These are phyloP conservation scores for Macrocybe gigantea DNA, from an alignment of 768 basidiomycete species.

Conservation along the genomic window DNA sequence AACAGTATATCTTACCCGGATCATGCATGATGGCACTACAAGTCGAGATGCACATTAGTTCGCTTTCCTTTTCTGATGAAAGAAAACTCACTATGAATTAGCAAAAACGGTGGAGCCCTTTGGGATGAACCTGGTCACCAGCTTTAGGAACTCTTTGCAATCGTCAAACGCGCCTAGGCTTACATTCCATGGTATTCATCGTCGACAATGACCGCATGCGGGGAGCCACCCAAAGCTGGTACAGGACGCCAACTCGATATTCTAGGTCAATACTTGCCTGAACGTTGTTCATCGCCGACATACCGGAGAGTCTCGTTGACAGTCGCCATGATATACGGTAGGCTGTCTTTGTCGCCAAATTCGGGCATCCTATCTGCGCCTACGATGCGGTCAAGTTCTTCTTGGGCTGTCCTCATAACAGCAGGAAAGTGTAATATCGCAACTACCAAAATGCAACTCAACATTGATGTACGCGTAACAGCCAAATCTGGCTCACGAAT, in stretches of 20 bases:
- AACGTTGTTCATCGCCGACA: constrained; percentile 13
- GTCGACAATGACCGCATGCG: constrained; percentile 14
- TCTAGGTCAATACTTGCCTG: constrained; percentile 9
- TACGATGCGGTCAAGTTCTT: constrained; percentile 23
- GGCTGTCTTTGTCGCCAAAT: constrained; percentile 12
- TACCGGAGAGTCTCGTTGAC: constrained; percentile 18
- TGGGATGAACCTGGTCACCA: constrained; percentile 8
- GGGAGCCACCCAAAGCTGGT: not conserved
- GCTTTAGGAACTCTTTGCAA: constrained; percentile 23
- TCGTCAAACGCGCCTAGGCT: constrained; percentile 7
- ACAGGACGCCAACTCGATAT: constrained; percentile 15
- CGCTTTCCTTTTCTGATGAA: constrained; percentile 2
- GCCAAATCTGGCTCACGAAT: constrained; percentile 19
- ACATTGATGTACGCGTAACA: not conserved
- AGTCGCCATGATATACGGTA: constrained; percentile 19
- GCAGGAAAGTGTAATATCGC: constrained; percentile 33
- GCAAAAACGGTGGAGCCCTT: constrained; percentile 11
- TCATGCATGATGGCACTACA: constrained; percentile 27
- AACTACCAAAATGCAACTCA: constrained; percentile 12
- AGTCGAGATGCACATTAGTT: not conserved
- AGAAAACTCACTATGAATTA: constrained; percentile 12
- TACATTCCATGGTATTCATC: constrained; percentile 22
- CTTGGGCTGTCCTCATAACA: constrained; percentile 24
- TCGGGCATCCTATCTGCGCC: constrained; percentile 19
- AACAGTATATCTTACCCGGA: constrained; percentile 14